These are phyloP conservation scores for Cadophora luteo-olivacea DNA, from an alignment of 2,329 filamentous ascomycete species.

Conservation along the genomic window DNA sequence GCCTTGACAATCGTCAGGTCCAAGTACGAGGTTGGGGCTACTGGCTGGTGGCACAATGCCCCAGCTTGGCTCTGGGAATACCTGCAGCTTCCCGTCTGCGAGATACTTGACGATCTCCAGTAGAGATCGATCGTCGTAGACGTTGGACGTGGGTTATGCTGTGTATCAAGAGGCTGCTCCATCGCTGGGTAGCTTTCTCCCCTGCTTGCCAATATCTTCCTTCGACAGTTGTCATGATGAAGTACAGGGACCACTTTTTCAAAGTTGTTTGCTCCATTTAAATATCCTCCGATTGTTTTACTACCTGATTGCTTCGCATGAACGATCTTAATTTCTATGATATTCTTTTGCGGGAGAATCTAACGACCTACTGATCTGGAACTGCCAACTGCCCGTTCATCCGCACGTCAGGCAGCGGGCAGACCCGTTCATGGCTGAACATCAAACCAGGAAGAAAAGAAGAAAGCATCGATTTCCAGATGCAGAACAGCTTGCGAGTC, in stretches of 20 bases:
- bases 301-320: background rate
- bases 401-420: conserved; percentile 5
- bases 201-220: background rate
- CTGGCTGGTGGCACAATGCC: background rate
- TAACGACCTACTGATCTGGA: background rate
- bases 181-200: background rate
- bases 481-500: conserved; percentile 23
- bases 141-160: conserved; percentile 12
- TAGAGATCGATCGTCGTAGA: conserved; percentile 22
- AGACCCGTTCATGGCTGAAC: conserved; percentile 18
- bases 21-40: background rate
- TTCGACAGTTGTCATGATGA: background rate
- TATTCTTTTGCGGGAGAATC: background rate
- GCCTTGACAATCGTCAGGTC: background rate
- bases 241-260: background rate
- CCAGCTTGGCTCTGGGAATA: background rate
- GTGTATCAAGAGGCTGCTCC: background rate
- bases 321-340: conserved; percentile 6
- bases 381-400: conserved; percentile 11
- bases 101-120: conserved; percentile 25
- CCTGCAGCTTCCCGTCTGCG: conserved; percentile 20
- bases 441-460: conserved; percentile 12
- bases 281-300: background rate
- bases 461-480: conserved; percentile 23
- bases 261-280: background rate